Evolutionary conservation across 1,284 basidiomycete genomes (phyloP), one percentile per base, ranked within the genome.

Genomic region (Cystobasidium pallidum): DNA sequence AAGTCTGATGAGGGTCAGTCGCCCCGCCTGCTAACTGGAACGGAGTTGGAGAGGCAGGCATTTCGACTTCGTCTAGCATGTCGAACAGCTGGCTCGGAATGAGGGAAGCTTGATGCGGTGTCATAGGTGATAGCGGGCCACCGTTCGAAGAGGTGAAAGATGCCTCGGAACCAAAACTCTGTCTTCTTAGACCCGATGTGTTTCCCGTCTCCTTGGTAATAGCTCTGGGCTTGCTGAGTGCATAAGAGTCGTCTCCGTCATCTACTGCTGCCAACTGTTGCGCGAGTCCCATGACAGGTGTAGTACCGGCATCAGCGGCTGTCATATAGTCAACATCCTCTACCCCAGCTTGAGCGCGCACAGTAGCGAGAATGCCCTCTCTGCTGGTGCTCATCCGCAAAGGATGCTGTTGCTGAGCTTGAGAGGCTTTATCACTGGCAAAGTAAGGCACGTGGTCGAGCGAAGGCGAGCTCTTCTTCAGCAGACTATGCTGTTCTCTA

Each of bases 1-100:
- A 62, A 34, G 43, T 28, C 21, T 70, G 67, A 67, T 67, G 66
- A 30, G 66, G 52, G 28, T 57, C 66, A 2, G 61, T 67, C 11
- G 70, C 51, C 6, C 39, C 41, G 8, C 39, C 39, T 10, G 49
- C 45, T 13, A 26, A 17, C 26, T 57, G 66, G 24, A 17, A 39
- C 10, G 74, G 55, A n/a, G 73, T 76, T 30, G 74, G 75, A 62
- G 75, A 75, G 28, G 36, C 55, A 55, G 65, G 77, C 68, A 78
- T 77, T 6, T 80, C 79, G 19, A 81, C 80, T 64, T 83, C 77
- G 62, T 78, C 78, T 61, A 78, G 75, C 74, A 78, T 74, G 55
- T 78, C 66, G 73, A 78, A 78, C 28, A 78, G 75, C 61, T 78
- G 77, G 28, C 73, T 74, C n/a, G 78, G 78, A 49, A 78, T 77